Evolutionary conservation across 768 basidiomycete genomes (phyloP).

Genomic region (Candolleomyces efflorescens): DNA sequence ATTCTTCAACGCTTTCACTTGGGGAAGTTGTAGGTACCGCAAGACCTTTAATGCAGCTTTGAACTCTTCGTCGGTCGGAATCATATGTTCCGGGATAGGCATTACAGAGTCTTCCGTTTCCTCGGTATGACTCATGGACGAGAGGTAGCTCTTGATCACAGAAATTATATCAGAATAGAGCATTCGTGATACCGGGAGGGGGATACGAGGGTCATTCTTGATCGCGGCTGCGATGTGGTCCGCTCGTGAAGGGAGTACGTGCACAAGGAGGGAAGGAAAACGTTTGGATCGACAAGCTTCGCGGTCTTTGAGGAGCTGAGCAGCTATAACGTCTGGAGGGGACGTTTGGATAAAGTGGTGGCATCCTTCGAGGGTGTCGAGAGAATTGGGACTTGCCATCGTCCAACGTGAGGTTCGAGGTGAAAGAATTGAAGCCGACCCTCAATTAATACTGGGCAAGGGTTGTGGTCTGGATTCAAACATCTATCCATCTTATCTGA

Average conservation of each 20-base stretch:
- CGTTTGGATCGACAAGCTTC: conserved; percentile 14
- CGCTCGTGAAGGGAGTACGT: conserved; percentile 17
- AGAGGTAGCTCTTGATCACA: conserved; percentile 18
- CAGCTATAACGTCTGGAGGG: conserved; percentile 14
- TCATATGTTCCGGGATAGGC: conserved; percentile 16
- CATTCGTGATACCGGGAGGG: conserved; percentile 19
- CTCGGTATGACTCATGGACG: conserved; percentile 13
- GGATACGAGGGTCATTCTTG: conserved; percentile 12
- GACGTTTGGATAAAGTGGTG: conserved; percentile 16
- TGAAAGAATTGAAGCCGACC: too few relatives aligned
- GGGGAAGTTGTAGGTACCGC: conserved; percentile 21
- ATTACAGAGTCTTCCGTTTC: neutral
- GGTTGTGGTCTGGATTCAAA: too few relatives aligned
- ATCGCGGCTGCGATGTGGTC: conserved; percentile 11
- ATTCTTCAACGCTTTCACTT: conserved; percentile 10
- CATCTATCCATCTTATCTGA: too few relatives aligned
- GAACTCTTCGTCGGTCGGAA: conserved; percentile 23
- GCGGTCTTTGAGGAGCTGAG: conserved; percentile 18
- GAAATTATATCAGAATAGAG: conserved; percentile 18
- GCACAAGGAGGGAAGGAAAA: conserved; percentile 17
- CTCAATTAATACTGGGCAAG: too few relatives aligned
- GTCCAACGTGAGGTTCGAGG: neutral
- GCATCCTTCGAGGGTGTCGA: conserved; percentile 13
- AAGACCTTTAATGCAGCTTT: conserved; percentile 22
- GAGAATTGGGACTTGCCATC: neutral